Evolutionary conservation across 176 grass and related monocot species (phyloP).

Genomic region (Ensete glaucum): DNA sequence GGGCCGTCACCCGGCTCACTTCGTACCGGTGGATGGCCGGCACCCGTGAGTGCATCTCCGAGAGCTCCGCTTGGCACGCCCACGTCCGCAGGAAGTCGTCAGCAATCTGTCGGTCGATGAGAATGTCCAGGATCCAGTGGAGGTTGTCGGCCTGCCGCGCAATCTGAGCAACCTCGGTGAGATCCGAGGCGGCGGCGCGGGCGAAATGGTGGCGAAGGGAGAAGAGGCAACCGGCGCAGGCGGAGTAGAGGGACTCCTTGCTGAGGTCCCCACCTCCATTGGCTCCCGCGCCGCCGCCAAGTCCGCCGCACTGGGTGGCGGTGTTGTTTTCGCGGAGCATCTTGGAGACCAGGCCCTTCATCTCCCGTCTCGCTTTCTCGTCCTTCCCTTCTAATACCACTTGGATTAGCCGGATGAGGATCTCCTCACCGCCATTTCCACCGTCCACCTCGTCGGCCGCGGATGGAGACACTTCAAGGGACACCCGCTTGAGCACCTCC

Average conservation of each 20-base stretch:
- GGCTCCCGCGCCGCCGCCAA: slow-evolving; percentile 21
- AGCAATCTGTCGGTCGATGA: slow-evolving; percentile 83
- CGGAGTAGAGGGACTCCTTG: slow-evolving; percentile 84
- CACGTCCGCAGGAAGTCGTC: slow-evolving; percentile 87
- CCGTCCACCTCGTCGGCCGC: slow-evolving; percentile 33
- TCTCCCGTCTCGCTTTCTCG: slow-evolving; percentile 89
- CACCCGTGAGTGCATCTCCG: slow-evolving; percentile 57
- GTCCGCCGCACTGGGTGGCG: slow-evolving; percentile 12
- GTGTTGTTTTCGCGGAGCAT: slow-evolving; percentile 94
- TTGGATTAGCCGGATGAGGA: slow-evolving; percentile 75
- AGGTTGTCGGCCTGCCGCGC: slow-evolving; percentile 88
- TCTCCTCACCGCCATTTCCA: slow-evolving; percentile 52
- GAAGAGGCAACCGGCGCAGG: slow-evolving; percentile 63
- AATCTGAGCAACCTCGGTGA: slow-evolving; percentile 45
- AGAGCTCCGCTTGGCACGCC: slow-evolving; percentile 60
- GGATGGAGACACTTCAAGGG: slow-evolving; percentile 52
- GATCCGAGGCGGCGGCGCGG: slow-evolving; percentile 37
- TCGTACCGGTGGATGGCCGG: slow-evolving; percentile 85
- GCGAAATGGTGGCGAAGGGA: slow-evolving; percentile 60
- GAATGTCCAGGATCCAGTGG: slow-evolving; percentile 92
- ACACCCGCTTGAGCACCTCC: slow-evolving; percentile 90
- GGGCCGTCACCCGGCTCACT: slow-evolving; percentile 69
- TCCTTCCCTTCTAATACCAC: slow-evolving; percentile 96
- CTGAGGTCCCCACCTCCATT: slow-evolving; percentile 50
- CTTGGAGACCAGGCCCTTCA: slow-evolving; percentile 95